Evolutionary conservation across 768 basidiomycete genomes (phyloP), one percentile per base, ranked within the genome.

Genomic region (Boletus tomentosulus): DNA sequence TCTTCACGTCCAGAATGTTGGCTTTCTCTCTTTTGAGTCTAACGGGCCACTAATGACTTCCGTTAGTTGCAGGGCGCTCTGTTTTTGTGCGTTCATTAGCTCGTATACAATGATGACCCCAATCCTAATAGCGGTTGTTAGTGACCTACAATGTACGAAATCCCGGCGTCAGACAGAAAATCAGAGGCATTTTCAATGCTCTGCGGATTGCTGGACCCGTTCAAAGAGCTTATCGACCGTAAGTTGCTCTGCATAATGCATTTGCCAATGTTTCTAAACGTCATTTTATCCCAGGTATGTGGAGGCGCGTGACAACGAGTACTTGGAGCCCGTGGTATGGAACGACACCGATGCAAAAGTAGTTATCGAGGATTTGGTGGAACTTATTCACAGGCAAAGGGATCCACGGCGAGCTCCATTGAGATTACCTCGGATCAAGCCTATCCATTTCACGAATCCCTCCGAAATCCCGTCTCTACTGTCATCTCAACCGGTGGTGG

Each of bases 1-100:
- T 77, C 0, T 82, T 79, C 54, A 72, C 74, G 11, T 68, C 74
- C n/a, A 72, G 81, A 43, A 65, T 82, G 81, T 82, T 56, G 56
- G 80, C 9, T 22, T 15, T 43, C 24, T 53, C 30, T 4, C 50
- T 52, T 47, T 28, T 7, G 10, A 5, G n/a, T 43, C 19, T 46
- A 33, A 34, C 12, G 12, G 25, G 27, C 5, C 6, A 48, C 54
- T 60, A n/a, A 42, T 6, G 6, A 19, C n/a, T 7, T 41, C 51
- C 30, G 24, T 33, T 7, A 83, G 82, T 22, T 82, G 79, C 57
- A 69, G 73, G 55, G 70, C 73, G 9, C 57, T 83, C 9, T 77
- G 75, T 51, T 61, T 83, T 30, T 55, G 83, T 83, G 62, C 43
- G 78, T 73, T 7, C n/a, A 41, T 35, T 6, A 12, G 1, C 16